Base-by-base conservation (phyloP, 2,329 filamentous ascomycete genomes). In the Cadophora luteo-olivacea region DNA sequence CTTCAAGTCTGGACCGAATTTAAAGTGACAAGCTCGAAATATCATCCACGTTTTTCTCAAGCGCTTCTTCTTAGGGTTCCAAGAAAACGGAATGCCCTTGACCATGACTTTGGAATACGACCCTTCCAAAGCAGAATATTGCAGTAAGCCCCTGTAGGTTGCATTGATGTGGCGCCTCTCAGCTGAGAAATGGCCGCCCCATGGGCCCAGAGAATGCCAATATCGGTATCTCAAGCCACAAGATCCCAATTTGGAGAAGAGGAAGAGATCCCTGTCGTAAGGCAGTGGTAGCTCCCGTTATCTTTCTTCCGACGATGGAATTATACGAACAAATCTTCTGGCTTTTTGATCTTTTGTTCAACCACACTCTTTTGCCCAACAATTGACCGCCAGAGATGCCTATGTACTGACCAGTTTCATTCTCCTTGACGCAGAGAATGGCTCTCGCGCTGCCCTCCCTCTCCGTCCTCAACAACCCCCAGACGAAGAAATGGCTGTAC, bases 401-500 rank as follows among this genome's bases (percentile, higher is more conserved):
- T 60, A 11, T 41, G 7, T 45, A 24, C n/a, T 60, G 57, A 60
- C 22, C 22, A 8, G 19, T 19, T 14, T 51, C 41, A 7, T n/a
- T 60, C 41, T 36, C 36, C 33, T 25, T 14, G 25, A 36, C 22
- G 57, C 33, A 60, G 57, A 60, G 57, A 60, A 60, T 60, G 33
- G 33, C 57, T 60, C 57, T 60, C 57, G 57, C 57, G 8, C n/a
- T 60, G n/a, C 33, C 33, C 57, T 60, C 57, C 36, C 57, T 19
- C 57, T 60, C 57, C 57, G 36, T 60, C 57, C 33, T 60, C 57
- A 25, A 41, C 11, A 60, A 45, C 57, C 33, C 60, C 5, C 33
- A 57, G 32, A 65, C 29, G 45, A 66, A 64, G 49, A 68, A 67
- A 70, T 70, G 69, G 69, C 29, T 70, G 19, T 65, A 68, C 36